phyloP scores from a whole-genome alignment of 805 yeast genomes.

The Maudiozyma pseudohumilis region DNA sequence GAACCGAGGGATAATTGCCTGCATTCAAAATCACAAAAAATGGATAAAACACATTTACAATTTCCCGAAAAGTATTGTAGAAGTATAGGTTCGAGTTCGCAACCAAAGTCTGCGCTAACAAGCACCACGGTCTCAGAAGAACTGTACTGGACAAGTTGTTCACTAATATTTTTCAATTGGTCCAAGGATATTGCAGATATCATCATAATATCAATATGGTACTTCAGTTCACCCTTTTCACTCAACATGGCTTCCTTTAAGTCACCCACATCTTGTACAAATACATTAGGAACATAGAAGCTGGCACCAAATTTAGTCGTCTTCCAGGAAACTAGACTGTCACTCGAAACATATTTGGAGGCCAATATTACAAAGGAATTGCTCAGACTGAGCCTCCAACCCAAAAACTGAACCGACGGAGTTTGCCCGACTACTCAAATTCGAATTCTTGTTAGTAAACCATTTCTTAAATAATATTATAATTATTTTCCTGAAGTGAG shows the following conservation, averaged over 20 bases:
- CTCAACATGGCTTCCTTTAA: constrained; percentile 7
- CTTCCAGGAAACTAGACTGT: constrained; percentile 29
- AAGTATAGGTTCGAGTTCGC: constrained; percentile 22
- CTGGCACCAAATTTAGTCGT: constrained; percentile 26
- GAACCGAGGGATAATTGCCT: constrained; percentile 27
- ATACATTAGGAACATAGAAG: constrained; percentile 27
- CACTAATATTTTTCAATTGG: constrained; percentile 14
- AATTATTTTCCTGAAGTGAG: too few species aligned
- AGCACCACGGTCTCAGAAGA: constrained; percentile 17
- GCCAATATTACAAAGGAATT: constrained; percentile 23
- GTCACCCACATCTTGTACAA: constrained; percentile 18
- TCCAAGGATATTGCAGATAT: constrained; percentile 23
- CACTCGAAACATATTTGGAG: constrained; percentile 24
- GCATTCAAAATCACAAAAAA: constrained; percentile 24
- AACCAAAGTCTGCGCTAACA: constrained; percentile 25
- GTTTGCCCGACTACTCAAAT: constrained; percentile 25
- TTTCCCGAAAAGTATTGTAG: constrained; percentile 8
- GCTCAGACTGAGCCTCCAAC: constrained; percentile 28
- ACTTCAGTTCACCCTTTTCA: constrained; percentile 1
- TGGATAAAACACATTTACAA: constrained; percentile 20
- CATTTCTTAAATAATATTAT: too few species aligned
- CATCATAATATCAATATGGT: constrained; percentile 20
- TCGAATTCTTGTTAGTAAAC: too few species aligned
- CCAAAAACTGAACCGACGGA: constrained; percentile 25
- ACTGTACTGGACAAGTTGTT: constrained; percentile 11